A percentile compares a stretch with the other conserved stretches of the same genome.
Evolutionary conservation across 2,329 filamentous ascomycete genomes (phyloP).

Genomic region (Grosmannia serpens): DNA sequence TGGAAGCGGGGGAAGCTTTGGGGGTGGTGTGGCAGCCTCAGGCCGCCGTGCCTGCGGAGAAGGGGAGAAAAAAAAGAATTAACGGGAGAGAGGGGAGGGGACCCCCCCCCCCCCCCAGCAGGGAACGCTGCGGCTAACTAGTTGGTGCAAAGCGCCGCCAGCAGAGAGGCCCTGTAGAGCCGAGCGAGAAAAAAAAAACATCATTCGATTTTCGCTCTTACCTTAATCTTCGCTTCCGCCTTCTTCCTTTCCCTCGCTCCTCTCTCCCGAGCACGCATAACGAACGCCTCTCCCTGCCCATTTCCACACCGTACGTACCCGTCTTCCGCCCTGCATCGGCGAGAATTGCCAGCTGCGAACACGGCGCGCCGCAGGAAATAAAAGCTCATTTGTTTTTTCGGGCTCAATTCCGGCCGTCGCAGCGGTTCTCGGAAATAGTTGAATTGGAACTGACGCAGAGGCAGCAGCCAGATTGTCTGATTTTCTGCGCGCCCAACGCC

Average conservation of each 20-base stretch:
- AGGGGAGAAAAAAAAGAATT: background rate
- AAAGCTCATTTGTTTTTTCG: background rate
- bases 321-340: background rate
- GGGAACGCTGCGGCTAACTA: background rate
- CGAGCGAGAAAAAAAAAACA: conserved; percentile 13
- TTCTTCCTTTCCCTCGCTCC: background rate
- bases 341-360: no score
- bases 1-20: background rate
- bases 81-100: background rate
- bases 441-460: no score
- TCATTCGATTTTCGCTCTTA: conserved; percentile 15
- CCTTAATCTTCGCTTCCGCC: conserved; percentile 10
- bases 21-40: background rate
- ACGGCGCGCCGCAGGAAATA: background rate
- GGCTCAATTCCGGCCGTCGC: background rate
- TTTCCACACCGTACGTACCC: background rate
- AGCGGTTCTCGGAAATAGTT: background rate
- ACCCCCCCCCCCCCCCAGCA: background rate
- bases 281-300: background rate
- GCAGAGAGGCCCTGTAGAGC: conserved; percentile 1
- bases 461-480: background rate
- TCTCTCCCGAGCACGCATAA: background rate
- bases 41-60: background rate
- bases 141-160: background rate
- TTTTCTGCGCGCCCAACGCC: background rate